Evolutionary conservation across 805 yeast species (phyloP).

Genomic region (Brettanomyces anomalus): DNA sequence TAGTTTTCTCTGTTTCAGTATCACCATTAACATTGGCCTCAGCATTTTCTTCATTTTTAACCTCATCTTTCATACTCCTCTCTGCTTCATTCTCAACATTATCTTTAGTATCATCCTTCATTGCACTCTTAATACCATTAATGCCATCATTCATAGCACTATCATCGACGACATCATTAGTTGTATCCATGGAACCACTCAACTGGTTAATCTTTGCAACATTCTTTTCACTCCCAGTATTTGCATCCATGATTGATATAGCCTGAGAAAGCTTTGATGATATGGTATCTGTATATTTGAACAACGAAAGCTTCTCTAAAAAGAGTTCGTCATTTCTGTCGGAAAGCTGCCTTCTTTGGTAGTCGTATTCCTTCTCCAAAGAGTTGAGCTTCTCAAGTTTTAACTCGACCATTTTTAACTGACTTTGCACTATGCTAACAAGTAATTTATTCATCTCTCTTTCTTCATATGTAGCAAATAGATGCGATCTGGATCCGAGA

Average conservation of each 20-base stretch:
- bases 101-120: neutral
- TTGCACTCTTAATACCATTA: neutral
- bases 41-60: neutral
- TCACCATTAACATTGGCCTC: neutral
- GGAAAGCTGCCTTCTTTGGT: conserved; percentile 50
- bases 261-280: conserved; percentile 37
- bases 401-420: conserved; percentile 53
- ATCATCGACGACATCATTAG: neutral
- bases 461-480: conserved; percentile 75
- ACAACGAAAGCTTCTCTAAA: conserved; percentile 56
- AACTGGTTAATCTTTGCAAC: neutral
- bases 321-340: conserved; percentile 60
- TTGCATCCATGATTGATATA: conserved; percentile 16
- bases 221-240: neutral
- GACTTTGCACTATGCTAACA: conserved; percentile 49
- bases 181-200: neutral
- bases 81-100: neutral
- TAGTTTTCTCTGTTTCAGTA: no score
- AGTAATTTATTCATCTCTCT: conserved; percentile 59
- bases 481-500: conserved; percentile 69
- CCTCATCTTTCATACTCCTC: neutral
- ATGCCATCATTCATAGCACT: neutral
- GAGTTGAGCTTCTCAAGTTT: conserved; percentile 51
- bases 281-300: conserved; percentile 46
- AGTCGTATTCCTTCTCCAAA: conserved; percentile 56